A percentile compares a stretch with the other conserved stretches of the same genome.
These are phyloP conservation scores for Auxenochlorella pyrenoidosa DNA, from an alignment of 139 green algal species.

Conservation along the genomic window DNA sequence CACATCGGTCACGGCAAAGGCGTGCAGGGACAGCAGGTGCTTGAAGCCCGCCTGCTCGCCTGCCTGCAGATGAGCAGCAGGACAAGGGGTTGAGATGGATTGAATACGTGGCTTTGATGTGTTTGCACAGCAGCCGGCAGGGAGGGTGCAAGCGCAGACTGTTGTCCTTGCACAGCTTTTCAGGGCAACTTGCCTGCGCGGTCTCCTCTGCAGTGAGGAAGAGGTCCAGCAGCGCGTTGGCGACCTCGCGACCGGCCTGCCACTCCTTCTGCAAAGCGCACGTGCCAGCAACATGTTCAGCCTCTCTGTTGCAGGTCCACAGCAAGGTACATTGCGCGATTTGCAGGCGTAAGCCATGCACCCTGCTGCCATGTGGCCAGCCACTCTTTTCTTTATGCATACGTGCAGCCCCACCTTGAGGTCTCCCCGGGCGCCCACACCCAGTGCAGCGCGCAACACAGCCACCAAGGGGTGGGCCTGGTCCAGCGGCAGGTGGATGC, in stretches of 20 bases:
- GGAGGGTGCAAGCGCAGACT: no score
- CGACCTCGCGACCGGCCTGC: slow-evolving; percentile 50
- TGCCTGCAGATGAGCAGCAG: neutral
- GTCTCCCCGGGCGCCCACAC: slow-evolving; percentile 24
- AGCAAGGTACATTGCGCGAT: no score
- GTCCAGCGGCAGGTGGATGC: slow-evolving; percentile 71
- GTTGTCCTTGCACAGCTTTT: neutral
- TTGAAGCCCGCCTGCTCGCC: slow-evolving; percentile 20
- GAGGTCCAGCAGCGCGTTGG: slow-evolving; percentile 64
- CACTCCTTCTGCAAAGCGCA: slow-evolving; percentile 20
- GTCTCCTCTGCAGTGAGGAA: slow-evolving; percentile 60
- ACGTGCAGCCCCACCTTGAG: slow-evolving; percentile 14
- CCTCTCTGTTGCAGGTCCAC: no score
- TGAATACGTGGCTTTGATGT: neutral
- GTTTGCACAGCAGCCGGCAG: neutral
- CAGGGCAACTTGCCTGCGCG: neutral
- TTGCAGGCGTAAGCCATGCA: neutral
- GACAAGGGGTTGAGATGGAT: neutral
- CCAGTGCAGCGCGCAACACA: slow-evolving; percentile 37
- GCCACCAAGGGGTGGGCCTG: slow-evolving; percentile 63
- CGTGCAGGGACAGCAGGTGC: slow-evolving; percentile 83
- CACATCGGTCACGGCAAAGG: slow-evolving; percentile 67
- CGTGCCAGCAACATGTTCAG: neutral
- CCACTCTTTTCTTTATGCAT: neutral
- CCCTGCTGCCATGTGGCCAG: no score